Conservation (phyloP, 805 yeast genomes). For the Suhomyces vadensis region DNA sequence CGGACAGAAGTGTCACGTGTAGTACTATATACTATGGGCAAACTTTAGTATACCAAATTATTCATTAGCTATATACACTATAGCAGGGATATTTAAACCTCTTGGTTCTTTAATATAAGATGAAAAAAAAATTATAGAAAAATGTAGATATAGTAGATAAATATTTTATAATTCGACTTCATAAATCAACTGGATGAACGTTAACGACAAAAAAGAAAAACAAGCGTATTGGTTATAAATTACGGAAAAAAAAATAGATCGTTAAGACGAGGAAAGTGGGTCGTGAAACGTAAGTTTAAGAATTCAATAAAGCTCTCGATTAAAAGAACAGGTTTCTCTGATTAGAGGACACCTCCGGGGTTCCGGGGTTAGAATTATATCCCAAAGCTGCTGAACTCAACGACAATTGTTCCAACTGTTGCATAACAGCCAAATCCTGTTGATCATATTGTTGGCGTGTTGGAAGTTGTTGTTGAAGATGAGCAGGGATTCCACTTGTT, state of each 20-base stretch:
- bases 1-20: neutral
- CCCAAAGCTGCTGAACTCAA: conserved; percentile 50
- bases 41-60: conserved; percentile 1
- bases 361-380: conserved; percentile 45
- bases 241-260: neutral
- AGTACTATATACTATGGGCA: neutral
- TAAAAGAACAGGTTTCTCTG: conserved; percentile 28
- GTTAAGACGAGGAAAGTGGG: neutral
- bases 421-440: conserved; percentile 40
- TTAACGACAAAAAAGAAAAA: neutral
- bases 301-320: neutral
- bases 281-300: neutral
- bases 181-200: neutral
- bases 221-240: neutral
- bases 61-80: conserved; percentile 1
- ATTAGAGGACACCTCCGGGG: conserved; percentile 29
- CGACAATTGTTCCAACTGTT: conserved; percentile 48
- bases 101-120: neutral
- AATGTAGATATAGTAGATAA: no score
- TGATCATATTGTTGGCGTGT: conserved; percentile 11
- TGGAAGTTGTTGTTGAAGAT: conserved; percentile 12
- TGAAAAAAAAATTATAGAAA: no score
- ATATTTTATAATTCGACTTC: conserved; percentile 1
- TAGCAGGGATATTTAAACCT: conserved; percentile 1
- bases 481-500: neutral